Base-by-base conservation (phyloP, 2,329 filamentous ascomycete species). In the Whalleya microplaca region DNA sequence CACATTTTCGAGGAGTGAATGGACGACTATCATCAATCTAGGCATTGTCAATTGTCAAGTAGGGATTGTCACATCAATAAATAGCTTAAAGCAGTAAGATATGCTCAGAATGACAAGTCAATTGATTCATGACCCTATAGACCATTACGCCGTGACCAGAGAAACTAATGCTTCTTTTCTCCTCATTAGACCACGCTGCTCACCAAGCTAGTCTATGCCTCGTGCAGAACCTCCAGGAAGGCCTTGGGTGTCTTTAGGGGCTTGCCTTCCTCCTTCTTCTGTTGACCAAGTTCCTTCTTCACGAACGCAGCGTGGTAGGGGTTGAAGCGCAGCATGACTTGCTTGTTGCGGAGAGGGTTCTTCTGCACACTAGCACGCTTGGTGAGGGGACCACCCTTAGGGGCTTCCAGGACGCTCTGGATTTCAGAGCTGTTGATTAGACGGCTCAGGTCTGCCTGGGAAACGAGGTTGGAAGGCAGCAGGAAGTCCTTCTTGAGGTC, bases 361-460 rank as follows among this genome's bases (percentile, higher is more conserved):
- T 99, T 99, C 87, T 97, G 94, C 69, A 96, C 92, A 74, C 85
- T 81, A 69, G 84, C 81, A 75, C 95, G 91, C 88, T 97, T 97
- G 80, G 92, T 96, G 75, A 87, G 81, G 75, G 92, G 87, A 70
- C 89, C 87, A 71, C 95, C 95, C 85, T 93, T 95, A 79, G 93
- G 92, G 62, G 89, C 92, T 72, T 90, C 88, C 74, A 99, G 87
- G 58, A 96, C 94, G 79, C 89, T 91, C 89, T 99, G 95, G 79
- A 98, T 90, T 84, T 99, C 95, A 74, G 91, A 92, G 74, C 90
- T 94, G 92, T 99, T 99, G 90, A 99, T 99, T 75, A 99, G 87
- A 80, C 96, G 95, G 82, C 87, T 87, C 72, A 99, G 88, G 75
- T 99, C 95, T 76, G 95, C 87, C 86, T 99, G 94, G 73, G 90